Conservation (phyloP, 164 flowering plant genomes). For the Stephania cephalantha region DNA sequence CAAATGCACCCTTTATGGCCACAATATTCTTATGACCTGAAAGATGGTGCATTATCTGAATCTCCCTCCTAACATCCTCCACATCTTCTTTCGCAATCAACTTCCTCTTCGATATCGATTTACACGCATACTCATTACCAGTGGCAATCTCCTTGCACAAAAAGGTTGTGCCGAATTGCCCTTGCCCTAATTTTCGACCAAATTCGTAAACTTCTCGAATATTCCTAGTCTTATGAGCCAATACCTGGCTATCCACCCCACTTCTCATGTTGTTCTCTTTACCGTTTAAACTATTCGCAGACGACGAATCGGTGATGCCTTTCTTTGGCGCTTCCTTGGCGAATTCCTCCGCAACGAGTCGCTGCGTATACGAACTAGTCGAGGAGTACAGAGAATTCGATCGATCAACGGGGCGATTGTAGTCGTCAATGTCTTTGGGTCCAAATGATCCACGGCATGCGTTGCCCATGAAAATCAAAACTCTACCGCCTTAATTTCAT, state of each 20-base stretch:
- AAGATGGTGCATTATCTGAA: conserved; percentile 94
- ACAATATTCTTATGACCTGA: conserved; percentile 82
- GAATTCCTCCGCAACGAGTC: conserved; percentile 32
- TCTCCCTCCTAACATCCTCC: conserved; percentile 86
- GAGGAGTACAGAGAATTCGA: conserved; percentile 34
- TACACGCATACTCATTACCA: conserved; percentile 68
- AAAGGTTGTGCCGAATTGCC: conserved; percentile 89
- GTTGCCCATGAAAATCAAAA: conserved; percentile 79
- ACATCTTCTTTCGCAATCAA: conserved; percentile 77
- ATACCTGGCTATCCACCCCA: conserved; percentile 54
- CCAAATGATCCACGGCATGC: conserved; percentile 92
- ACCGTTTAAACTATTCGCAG: conserved; percentile 19
- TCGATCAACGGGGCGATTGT: conserved; percentile 47
- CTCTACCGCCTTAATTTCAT: conserved; percentile 24
- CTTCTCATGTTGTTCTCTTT: conserved; percentile 55
- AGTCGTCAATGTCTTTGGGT: conserved; percentile 52
- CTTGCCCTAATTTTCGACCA: conserved; percentile 87
- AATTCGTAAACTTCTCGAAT: conserved; percentile 77
- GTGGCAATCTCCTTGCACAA: conserved; percentile 61
- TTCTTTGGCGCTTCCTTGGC: conserved; percentile 32
- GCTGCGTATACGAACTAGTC: conserved; percentile 29
- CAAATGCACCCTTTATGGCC: conserved; percentile 79
- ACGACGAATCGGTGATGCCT: conserved; percentile 2
- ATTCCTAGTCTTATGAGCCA: conserved; percentile 77
- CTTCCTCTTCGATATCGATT: conserved; percentile 85